Evolutionary conservation across 768 basidiomycete species (phyloP), one percentile per base, ranked within the genome.

Genomic region (Trametes cinnabarina): DNA sequence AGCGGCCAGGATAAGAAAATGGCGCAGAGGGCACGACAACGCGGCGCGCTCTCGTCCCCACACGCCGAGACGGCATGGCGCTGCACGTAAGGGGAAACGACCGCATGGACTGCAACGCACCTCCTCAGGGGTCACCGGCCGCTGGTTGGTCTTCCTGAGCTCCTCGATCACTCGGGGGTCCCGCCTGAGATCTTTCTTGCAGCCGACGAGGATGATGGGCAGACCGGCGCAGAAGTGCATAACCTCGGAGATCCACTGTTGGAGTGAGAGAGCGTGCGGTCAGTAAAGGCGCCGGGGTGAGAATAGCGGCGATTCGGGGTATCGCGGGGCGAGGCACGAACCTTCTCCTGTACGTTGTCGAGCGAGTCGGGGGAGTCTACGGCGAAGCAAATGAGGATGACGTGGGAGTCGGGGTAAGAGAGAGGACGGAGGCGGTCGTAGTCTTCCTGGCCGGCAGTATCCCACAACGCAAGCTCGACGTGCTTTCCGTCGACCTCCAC

Each of bases 291-390:
- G 49, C 14, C 12, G 42, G 28, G 47, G 44, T 43, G 47, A 48
- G 52, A 48, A 30, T 12, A 30, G 41, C 39, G 35, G 37, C 2
- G 6, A 7, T 3, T 20, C 19, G 26, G 8, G 8, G 17, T 25
- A 19, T 25, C 32, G 17, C 11, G 25, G 15, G 32, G 20, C 37
- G 15, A 19, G 0, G 4, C 32, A 79, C 85, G 58, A 40, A 91
- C 97, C 91, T 98, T 98, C 81, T 99, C 97, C 81, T 98, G 94
- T 28, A 99, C 97, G 85, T 99, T 99, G 77, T 97, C 97, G 63
- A 99, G 81, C 47, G 95, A 98, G 74, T 98, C 95, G 32, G 95
- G 95, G 51, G 91, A 94, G 80, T 99, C 97, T 65, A 98, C 87
- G 41, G 97, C 94, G 74, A 97, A 99, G 74, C 96, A 98, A 76